A percentile compares a stretch with the other conserved stretches of the same genome.
These are phyloP conservation scores for Globisporangium abappressorium DNA, from an alignment of 352 stramenopile species.

Conservation along the genomic window DNA sequence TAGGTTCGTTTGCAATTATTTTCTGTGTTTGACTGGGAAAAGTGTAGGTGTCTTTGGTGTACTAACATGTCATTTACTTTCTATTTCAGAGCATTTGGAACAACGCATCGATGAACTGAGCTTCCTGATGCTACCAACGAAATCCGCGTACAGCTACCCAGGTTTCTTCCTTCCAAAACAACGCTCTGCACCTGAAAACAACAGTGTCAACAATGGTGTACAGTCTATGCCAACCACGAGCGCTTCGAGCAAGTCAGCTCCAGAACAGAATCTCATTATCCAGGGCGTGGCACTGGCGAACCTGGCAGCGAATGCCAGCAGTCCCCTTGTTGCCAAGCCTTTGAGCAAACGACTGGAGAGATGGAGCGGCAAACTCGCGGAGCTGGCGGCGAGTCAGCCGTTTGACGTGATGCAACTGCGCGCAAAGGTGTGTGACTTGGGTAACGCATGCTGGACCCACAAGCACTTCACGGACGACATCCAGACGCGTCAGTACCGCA, in stretches of 20 bases:
- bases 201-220: background rate
- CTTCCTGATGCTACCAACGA: slow-evolving; percentile 41
- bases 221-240: background rate
- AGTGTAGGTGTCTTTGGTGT: background rate
- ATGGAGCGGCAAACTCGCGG: slow-evolving; percentile 41
- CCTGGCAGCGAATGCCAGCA: slow-evolving; percentile 13
- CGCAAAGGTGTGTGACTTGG: slow-evolving; percentile 96
- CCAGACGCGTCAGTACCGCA: slow-evolving; percentile 99
- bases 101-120: slow-evolving; percentile 33
- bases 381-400: slow-evolving; percentile 31
- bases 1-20: slow-evolving; percentile 34
- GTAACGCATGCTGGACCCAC: slow-evolving; percentile 99
- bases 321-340: slow-evolving; percentile 19
- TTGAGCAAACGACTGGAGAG: slow-evolving; percentile 31
- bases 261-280: slow-evolving; percentile 25
- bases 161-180: slow-evolving; percentile 56
- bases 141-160: slow-evolving; percentile 43
- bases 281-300: slow-evolving; percentile 43
- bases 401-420: slow-evolving; percentile 69
- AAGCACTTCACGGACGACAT: slow-evolving; percentile 99
- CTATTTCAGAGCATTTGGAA: slow-evolving; percentile 41
- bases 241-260: background rate
- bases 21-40: background rate
- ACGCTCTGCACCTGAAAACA: background rate
- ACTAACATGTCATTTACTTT: background rate